Conservation (phyloP, 257 asterid species). For the Ilex aquifolium region DNA sequence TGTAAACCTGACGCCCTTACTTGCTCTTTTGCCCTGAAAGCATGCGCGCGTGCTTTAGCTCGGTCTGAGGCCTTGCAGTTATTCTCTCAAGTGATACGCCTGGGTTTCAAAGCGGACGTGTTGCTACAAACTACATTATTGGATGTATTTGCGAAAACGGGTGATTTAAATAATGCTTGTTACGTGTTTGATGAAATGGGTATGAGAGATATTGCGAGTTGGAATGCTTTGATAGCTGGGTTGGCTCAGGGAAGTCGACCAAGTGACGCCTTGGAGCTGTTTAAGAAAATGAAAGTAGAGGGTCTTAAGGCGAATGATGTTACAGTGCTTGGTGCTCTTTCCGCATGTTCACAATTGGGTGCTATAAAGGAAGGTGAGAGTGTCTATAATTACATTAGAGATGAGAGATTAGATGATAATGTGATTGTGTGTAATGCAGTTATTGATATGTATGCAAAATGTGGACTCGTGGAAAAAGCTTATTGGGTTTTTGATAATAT, state of each 20-base stretch:
- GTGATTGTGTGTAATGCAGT: conserved; percentile 80
- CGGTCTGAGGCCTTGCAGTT: conserved; percentile 44
- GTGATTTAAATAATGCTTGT: conserved; percentile 47
- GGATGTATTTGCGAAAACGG: conserved; percentile 64
- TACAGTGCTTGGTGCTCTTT: conserved; percentile 77
- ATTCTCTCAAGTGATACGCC: conserved; percentile 44
- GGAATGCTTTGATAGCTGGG: conserved; percentile 90
- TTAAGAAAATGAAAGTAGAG: conserved; percentile 42
- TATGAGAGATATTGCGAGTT: conserved; percentile 62
- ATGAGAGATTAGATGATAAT: conserved; percentile 36
- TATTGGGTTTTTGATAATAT: conserved; percentile 42
- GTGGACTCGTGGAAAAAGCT: conserved; percentile 73
- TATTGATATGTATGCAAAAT: conserved; percentile 80
- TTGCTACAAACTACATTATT: conserved; percentile 73
- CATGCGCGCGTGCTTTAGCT: conserved; percentile 80
- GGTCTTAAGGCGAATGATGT: conserved; percentile 58
- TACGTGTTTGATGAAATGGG: conserved; percentile 75
- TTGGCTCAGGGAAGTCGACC: conserved; percentile 85
- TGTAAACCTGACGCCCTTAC: conserved; percentile 85
- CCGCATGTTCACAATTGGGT: conserved; percentile 90
- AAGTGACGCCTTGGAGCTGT: conserved; percentile 55
- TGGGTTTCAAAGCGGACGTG: conserved; percentile 53
- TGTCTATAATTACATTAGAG: conserved; percentile 37
- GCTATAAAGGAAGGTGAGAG: conserved; percentile 51
- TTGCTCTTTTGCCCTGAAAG: conserved; percentile 85